These are phyloP conservation scores for Diaporthe ilicicola DNA, from an alignment of 2,329 filamentous ascomycete species.

Conservation along the genomic window DNA sequence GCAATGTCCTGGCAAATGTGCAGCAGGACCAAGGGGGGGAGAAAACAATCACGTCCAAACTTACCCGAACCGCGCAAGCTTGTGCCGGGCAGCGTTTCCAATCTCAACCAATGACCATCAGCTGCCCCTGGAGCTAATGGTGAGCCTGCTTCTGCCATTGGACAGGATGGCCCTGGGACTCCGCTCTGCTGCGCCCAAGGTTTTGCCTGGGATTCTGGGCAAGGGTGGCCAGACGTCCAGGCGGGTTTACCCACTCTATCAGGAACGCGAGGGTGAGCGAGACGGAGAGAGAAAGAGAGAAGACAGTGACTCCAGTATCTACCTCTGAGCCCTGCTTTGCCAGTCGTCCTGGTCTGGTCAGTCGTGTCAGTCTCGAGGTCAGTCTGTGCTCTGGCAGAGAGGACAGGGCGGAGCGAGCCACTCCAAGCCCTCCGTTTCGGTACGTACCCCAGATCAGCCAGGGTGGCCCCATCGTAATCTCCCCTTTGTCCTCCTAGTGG, in stretches of 20 bases:
- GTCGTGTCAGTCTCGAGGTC: neutral
- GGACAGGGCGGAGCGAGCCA: constrained; percentile 17
- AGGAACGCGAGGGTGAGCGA: constrained; percentile 8
- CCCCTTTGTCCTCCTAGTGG: constrained; percentile 28
- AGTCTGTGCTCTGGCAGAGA: neutral
- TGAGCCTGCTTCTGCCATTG: neutral
- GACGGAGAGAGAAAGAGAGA: neutral
- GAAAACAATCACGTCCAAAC: constrained; percentile 17
- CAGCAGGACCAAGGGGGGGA: neutral
- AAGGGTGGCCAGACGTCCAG: constrained; percentile 11
- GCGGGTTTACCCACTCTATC: constrained; percentile 13
- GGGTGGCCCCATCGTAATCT: constrained; percentile 32
- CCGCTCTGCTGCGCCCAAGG: constrained; percentile 10
- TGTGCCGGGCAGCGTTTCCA: constrained; percentile 9
- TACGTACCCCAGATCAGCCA: constrained; percentile 30
- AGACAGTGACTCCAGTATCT: constrained; percentile 4
- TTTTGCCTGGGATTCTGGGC: neutral
- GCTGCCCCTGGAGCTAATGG: constrained; percentile 14
- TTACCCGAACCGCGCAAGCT: constrained; percentile 19
- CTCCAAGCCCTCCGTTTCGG: constrained; percentile 20
- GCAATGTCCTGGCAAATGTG: constrained; percentile 21
- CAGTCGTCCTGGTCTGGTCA: neutral
- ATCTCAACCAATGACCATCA: constrained; percentile 1
- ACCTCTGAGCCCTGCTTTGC: no score
- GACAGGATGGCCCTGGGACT: neutral